Base-by-base conservation (phyloP, 148 eudicot species). In the Rhododendron ovatum region DNA sequence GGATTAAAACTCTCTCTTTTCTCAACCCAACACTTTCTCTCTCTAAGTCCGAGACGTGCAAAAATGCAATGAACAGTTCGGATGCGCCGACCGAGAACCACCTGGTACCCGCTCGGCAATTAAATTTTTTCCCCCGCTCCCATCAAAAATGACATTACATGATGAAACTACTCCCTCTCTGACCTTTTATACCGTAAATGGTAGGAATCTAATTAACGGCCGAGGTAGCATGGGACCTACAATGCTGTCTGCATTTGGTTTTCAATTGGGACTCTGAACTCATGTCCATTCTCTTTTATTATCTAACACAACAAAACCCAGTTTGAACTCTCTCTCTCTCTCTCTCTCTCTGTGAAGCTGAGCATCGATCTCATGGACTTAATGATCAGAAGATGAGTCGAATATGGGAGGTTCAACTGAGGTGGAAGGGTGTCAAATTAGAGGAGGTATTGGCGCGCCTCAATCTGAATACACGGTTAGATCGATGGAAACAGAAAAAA, bases 401-500 rank as follows among this genome's bases (percentile, higher is more conserved):
- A 17, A 22, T 41, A 11, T 28, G 50, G 30, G 45, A 37, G 84
- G 74, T 82, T 61, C 51, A 37, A 39, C n/a, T 63, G 83, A 20
- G 18, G 28, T 22, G 28, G 73, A 59, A 67, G 83, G 28, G 39
- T 65, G 9, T 39, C 8, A 37, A 45, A 63, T 0, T 7, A 83
- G 14, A 53, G 47, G 88, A 86, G 88, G 30, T 82, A 86, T 82
- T 86, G 82, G 17, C 22, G 53, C 26, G 88, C 11, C 88, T 86
- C 88, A 86, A 86, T 86, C 51, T 15, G 20, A 86, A 41, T 10
- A 82, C 85, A 61, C 18, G 75, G 88, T 86, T 86, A 82, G 39
- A 83, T 71, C 17, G 48, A 82, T 4, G 76, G 33, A 71, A 2
- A 71, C 39, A 4, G 12, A 3, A 26, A 67, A 67, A 73, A 14